Conservation (phyloP, 2,329 filamentous ascomycete genomes). For the Drechslera avenae region DNA sequence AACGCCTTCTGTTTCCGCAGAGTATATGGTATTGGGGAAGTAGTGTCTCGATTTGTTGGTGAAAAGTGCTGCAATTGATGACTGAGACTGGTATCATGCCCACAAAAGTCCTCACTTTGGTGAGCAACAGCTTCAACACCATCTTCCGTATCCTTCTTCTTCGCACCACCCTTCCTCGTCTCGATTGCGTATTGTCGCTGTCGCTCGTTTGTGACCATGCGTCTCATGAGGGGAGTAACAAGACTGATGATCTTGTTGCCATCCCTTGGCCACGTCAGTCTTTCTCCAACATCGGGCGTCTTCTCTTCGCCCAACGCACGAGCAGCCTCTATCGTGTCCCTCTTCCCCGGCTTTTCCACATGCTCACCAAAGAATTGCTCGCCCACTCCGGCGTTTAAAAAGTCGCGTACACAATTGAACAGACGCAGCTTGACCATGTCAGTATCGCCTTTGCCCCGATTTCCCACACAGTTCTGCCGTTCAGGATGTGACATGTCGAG, state of each 20-base stretch:
- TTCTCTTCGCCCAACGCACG: constrained; percentile 50
- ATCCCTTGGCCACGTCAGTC: constrained; percentile 60
- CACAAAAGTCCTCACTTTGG: neutral
- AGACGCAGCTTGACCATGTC: constrained; percentile 63
- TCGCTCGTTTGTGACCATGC: constrained; percentile 66
- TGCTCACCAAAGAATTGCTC: constrained; percentile 57
- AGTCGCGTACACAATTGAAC: constrained; percentile 62
- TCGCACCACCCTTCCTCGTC: constrained; percentile 57
- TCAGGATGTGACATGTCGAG: constrained; percentile 60
- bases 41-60: neutral
- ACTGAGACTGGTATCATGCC: constrained; percentile 14
- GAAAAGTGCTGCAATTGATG: constrained; percentile 4
- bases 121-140: constrained; percentile 27
- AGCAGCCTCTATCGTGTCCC: constrained; percentile 41
- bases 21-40: neutral
- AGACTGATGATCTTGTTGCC: constrained; percentile 61
- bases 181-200: constrained; percentile 64
- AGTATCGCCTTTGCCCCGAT: constrained; percentile 59
- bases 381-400: constrained; percentile 58
- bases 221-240: constrained; percentile 61
- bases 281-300: constrained; percentile 35
- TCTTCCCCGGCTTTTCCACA: constrained; percentile 39
- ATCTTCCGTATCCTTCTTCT: constrained; percentile 37
- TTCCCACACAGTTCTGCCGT: constrained; percentile 62
- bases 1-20: neutral